phyloP scores from a whole-genome alignment of 164 flowering plant genomes.

The Berberis thunbergii region DNA sequence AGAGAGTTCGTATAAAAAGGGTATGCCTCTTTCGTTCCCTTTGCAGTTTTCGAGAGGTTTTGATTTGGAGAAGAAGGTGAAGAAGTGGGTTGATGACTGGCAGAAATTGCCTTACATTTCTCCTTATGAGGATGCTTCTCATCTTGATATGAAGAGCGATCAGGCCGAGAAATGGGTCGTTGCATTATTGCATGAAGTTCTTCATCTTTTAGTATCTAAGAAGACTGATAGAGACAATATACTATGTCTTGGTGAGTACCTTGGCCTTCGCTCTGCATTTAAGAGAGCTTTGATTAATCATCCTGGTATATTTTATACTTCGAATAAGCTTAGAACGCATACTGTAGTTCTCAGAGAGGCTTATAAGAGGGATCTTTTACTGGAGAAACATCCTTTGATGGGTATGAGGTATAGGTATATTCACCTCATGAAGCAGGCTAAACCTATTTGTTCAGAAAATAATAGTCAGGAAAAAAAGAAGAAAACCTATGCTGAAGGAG shows the following conservation, averaged over 20 bases:
- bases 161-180: constrained; percentile 83
- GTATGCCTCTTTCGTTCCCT: constrained; percentile 46
- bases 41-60: constrained; percentile 58
- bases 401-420: constrained; percentile 55
- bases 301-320: constrained; percentile 83
- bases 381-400: constrained; percentile 68
- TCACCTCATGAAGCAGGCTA: constrained; percentile 51
- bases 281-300: constrained; percentile 63
- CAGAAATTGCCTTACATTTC: constrained; percentile 84
- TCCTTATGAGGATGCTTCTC: constrained; percentile 73
- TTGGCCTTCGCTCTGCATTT: constrained; percentile 66
- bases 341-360: constrained; percentile 84
- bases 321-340: constrained; percentile 61
- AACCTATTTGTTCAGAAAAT: constrained; percentile 3
- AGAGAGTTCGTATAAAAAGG: constrained; percentile 18
- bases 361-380: constrained; percentile 59
- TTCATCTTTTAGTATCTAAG: constrained; percentile 63
- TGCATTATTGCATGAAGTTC: constrained; percentile 71
- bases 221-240: constrained; percentile 60
- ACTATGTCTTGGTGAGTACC: constrained; percentile 51
- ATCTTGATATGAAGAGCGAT: constrained; percentile 51
- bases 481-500: constrained; percentile 2
- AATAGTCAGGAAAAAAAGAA: constrained; percentile 4
- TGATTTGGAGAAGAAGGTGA: constrained; percentile 64
- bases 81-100: constrained; percentile 77